These are phyloP conservation scores for Cornus controversa DNA, from an alignment of 148 eudicot species.

Conservation along the genomic window DNA sequence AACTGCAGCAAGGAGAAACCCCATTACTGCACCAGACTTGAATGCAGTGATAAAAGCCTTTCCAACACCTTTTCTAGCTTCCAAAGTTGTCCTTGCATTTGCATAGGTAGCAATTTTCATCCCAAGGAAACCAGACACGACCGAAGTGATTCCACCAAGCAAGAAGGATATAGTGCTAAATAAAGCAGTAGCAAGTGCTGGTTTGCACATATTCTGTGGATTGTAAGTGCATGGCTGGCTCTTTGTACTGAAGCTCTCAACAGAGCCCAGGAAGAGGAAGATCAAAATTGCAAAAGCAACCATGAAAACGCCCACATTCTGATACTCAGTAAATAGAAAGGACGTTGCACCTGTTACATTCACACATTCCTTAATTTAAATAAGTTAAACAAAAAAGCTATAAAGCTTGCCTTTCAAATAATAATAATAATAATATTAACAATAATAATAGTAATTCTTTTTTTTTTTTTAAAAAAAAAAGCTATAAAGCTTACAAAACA, in stretches of 20 bases:
- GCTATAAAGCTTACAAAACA: too few relatives aligned
- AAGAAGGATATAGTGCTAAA: constrained; percentile 56
- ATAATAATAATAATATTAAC: too few relatives aligned
- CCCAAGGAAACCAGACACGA: constrained; percentile 58
- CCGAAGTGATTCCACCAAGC: constrained; percentile 58
- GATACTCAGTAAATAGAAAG: constrained; percentile 57
- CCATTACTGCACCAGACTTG: constrained; percentile 70
- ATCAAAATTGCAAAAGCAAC: constrained; percentile 54
- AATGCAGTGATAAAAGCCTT: constrained; percentile 64
- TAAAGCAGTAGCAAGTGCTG: constrained; percentile 59
- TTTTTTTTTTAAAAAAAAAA: too few relatives aligned
- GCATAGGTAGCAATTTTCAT: constrained; percentile 78
- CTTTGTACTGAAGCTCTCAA: constrained; percentile 56
- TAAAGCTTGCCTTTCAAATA: too few relatives aligned
- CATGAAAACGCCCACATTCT: constrained; percentile 61
- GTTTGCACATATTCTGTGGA: constrained; percentile 43
- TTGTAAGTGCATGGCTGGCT: constrained; percentile 47
- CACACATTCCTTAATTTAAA: neutral
- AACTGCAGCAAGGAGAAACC: constrained; percentile 78
- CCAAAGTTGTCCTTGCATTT: constrained; percentile 62
- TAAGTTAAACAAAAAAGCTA: too few relatives aligned
- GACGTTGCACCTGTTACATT: constrained; percentile 58
- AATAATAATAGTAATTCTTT: too few relatives aligned
- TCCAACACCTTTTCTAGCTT: constrained; percentile 69
- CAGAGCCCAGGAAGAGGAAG: constrained; percentile 64